Conservation (phyloP, 2,329 filamentous ascomycete genomes). For the Hymenoscyphus infarciens region DNA sequence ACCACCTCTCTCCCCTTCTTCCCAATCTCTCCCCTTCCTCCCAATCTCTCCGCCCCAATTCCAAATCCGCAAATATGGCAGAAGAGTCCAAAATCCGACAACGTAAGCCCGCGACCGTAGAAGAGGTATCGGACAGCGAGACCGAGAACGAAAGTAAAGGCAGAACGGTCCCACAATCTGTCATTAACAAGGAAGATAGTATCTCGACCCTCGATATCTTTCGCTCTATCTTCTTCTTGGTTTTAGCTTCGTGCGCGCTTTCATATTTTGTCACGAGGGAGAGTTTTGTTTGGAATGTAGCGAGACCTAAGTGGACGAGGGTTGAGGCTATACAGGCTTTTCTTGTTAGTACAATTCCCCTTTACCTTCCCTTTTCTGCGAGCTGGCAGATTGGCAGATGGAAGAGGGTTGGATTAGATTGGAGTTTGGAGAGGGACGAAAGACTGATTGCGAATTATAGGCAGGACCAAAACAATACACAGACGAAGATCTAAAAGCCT, state of each 20-base stretch:
- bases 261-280: conserved; percentile 34
- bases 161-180: conserved; percentile 8
- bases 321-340: conserved; percentile 24
- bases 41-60: too few species aligned
- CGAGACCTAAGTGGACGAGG: conserved; percentile 28
- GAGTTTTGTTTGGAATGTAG: conserved; percentile 29
- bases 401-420: neutral
- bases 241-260: conserved; percentile 26
- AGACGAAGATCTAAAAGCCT: conserved; percentile 66
- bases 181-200: conserved; percentile 30
- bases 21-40: neutral
- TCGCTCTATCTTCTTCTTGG: conserved; percentile 30
- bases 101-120: conserved; percentile 2
- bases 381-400: neutral
- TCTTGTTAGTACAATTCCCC: conserved; percentile 24
- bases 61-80: conserved; percentile 1
- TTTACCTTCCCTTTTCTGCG: neutral
- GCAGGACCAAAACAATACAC: conserved; percentile 66
- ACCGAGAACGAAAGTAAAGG: neutral
- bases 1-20: neutral
- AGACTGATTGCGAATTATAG: conserved; percentile 35
- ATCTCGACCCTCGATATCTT: conserved; percentile 30
- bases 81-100: conserved; percentile 7
- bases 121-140: neutral
- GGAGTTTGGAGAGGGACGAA: neutral